phyloP scores from a whole-genome alignment of 2,329 filamentous ascomycete genomes.

The Aureobasidium uvarum region DNA sequence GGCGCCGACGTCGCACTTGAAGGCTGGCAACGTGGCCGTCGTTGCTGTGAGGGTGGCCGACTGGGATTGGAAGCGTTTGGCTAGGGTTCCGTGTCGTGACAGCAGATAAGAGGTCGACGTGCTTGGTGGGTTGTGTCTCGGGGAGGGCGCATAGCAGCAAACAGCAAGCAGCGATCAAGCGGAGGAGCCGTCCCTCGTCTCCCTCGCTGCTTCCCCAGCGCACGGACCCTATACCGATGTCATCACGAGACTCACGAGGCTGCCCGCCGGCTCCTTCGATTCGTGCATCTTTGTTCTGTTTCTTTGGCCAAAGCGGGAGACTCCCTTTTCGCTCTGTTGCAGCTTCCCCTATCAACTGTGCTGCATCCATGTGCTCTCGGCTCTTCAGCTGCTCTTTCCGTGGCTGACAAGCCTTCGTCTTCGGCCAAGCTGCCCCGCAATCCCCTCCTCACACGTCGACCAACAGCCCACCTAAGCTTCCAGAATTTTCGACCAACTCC shows the following conservation, averaged over 20 bases:
- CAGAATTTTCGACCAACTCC: not conserved
- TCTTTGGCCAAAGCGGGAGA: not conserved
- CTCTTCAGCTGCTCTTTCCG: not conserved
- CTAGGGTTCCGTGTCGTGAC: not conserved
- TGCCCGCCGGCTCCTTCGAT: not conserved
- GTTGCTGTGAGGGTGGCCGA: not conserved
- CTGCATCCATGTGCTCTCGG: not conserved
- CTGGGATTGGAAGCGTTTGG: not conserved
- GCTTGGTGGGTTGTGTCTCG: not conserved
- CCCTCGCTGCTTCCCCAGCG: conserved; percentile 16
- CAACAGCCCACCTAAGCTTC: not conserved
- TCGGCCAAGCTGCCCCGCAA: conserved; percentile 19
- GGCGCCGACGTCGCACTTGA: conserved; percentile 12
- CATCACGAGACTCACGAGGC: conserved; percentile 17
- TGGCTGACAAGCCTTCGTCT: not conserved
- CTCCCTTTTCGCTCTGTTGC: not conserved
- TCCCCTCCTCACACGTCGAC: not conserved
- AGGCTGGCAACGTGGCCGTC: not conserved
- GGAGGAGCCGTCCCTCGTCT: not conserved
- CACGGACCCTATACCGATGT: conserved; percentile 22
- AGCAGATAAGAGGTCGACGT: not conserved
- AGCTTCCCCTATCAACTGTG: not conserved
- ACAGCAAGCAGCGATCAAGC: not conserved
- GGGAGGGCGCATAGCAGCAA: not conserved
- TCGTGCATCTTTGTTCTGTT: not conserved